phyloP scores from a whole-genome alignment of 176 grass and related monocot species.

The Panicum miliaceum region DNA sequence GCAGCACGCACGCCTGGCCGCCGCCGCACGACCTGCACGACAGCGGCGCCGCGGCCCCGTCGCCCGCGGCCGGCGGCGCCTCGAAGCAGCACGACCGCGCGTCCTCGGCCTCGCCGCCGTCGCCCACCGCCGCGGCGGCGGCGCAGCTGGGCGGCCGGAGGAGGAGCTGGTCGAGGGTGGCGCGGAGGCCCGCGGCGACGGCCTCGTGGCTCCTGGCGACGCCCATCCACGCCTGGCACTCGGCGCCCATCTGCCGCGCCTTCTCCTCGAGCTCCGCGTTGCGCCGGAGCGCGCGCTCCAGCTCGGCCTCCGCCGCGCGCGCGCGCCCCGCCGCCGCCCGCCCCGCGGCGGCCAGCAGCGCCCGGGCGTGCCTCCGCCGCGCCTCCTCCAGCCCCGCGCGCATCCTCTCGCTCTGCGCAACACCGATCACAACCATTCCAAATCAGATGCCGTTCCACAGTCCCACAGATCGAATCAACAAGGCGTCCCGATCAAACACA shows the following conservation, averaged over 20 bases:
- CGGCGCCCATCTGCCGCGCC: conserved; percentile 46
- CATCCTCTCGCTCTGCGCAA: conserved; percentile 49
- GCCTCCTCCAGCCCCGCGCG: conserved; percentile 41
- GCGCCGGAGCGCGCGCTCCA: conserved; percentile 44
- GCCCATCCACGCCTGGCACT: conserved; percentile 61
- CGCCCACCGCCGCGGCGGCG: neutral
- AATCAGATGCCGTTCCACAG: neutral
- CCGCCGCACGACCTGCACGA: conserved; percentile 46
- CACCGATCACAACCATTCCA: neutral
- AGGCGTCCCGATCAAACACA: neutral
- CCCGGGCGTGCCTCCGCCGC: conserved; percentile 27
- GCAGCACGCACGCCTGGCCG: conserved; percentile 46
- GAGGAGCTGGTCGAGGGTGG: conserved; percentile 56
- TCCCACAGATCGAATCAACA: neutral
- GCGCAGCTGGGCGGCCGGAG: neutral
- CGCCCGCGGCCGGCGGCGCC: neutral
- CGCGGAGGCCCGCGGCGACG: conserved; percentile 41
- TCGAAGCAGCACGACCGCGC: conserved; percentile 51
- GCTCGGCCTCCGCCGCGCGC: conserved; percentile 45
- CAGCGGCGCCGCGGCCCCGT: neutral
- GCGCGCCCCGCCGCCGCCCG: neutral
- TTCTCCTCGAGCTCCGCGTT: conserved; percentile 60
- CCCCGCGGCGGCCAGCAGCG: conserved; percentile 27
- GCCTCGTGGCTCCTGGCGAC: conserved; percentile 60
- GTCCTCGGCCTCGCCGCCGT: neutral